These are phyloP conservation scores for Bacidia gigantensis DNA, from an alignment of 495 filamentous ascomycete genomes.

Conservation along the genomic window DNA sequence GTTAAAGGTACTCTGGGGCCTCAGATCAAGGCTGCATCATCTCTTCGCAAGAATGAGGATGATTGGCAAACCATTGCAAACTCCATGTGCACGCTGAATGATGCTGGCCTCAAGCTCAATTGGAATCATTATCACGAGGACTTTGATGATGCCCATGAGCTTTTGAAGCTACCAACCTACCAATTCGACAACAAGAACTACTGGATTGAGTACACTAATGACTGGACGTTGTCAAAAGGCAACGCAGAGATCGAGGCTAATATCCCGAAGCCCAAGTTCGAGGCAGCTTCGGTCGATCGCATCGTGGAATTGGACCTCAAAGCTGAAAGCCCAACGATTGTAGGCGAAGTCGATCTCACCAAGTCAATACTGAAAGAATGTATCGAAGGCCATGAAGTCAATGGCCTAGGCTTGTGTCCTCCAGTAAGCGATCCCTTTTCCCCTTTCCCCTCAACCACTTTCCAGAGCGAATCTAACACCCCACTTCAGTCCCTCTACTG, in stretches of 20 bases:
- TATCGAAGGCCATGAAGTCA: constrained; percentile 19
- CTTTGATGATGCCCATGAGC: constrained; percentile 27
- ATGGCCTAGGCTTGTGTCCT: constrained; percentile 13
- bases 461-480: background rate
- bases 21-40: constrained; percentile 8
- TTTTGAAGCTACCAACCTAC: constrained; percentile 33
- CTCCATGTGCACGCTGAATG: constrained; percentile 26
- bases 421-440: background rate
- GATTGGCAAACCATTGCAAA: constrained; percentile 32
- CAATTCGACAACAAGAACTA: constrained; percentile 37
- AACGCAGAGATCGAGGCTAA: background rate
- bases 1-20: constrained; percentile 36
- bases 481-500: constrained; percentile 14
- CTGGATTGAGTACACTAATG: constrained; percentile 27
- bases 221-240: constrained; percentile 1
- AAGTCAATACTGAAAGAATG: constrained; percentile 12
- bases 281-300: background rate
- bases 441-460: too few relatives aligned
- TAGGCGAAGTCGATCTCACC: constrained; percentile 4
- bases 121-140: constrained; percentile 36
- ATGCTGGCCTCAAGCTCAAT: constrained; percentile 28
- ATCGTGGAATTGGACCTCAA: background rate
- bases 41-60: constrained; percentile 24
- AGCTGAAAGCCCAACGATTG: background rate
- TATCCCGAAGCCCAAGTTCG: background rate